These are phyloP conservation scores for Trypanosoma grayi DNA, from an alignment of 208 protist species.

Conservation along the genomic window DNA sequence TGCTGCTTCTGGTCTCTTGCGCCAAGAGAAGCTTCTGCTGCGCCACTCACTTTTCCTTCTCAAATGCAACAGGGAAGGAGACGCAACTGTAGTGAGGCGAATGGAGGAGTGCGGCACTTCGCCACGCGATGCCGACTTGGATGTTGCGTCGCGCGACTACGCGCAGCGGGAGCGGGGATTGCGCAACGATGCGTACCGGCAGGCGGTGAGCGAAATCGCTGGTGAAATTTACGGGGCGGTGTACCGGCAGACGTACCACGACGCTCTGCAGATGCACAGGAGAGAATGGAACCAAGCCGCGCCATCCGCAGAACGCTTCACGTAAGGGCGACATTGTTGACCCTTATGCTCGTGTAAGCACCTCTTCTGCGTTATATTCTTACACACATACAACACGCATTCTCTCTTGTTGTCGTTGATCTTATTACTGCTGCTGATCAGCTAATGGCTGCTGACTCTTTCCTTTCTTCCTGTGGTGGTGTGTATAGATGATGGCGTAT, in stretches of 20 bases:
- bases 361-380: constrained; percentile 5
- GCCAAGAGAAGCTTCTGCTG: too few species aligned
- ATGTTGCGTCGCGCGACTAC: constrained; percentile 60
- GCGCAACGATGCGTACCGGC: constrained; percentile 63
- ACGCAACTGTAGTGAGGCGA: background rate
- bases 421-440: background rate
- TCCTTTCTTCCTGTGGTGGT: background rate
- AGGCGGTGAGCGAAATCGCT: constrained; percentile 66
- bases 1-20: too few species aligned
- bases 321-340: too few species aligned
- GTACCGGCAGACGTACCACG: constrained; percentile 37
- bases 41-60: constrained; percentile 25
- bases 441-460: background rate
- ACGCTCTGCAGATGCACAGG: constrained; percentile 9
- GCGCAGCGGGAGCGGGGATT: constrained; percentile 35
- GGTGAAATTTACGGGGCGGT: constrained; percentile 62
- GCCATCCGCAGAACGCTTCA: background rate
- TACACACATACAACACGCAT: background rate
- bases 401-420: background rate
- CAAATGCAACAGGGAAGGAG: background rate
- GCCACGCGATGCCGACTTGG: constrained; percentile 45
- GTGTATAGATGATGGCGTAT: background rate
- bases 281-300: constrained; percentile 10
- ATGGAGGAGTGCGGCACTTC: constrained; percentile 1
- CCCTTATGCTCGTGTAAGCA: too few species aligned